Conservation (phyloP, 208 protist genomes). For the Acanthamoeba comandoni region DNA sequence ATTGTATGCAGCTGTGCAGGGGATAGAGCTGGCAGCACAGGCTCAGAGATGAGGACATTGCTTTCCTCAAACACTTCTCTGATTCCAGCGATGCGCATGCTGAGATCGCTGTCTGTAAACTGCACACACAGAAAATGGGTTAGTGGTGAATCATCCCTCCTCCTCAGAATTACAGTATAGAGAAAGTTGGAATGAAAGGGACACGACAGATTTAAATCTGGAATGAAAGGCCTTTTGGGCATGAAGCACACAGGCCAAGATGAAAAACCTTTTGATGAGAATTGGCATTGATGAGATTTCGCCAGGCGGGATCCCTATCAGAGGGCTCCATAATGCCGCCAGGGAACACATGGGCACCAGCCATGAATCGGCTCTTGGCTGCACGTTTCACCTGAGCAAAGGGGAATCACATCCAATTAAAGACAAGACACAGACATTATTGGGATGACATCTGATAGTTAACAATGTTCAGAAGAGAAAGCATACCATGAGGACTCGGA, state of each 20-base stretch:
- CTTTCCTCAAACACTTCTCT: slow-evolving; percentile 65
- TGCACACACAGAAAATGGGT: not conserved
- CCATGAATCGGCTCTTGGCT: slow-evolving; percentile 48
- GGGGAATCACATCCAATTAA: too few species aligned
- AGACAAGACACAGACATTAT: not conserved
- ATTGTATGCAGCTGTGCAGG: not conserved
- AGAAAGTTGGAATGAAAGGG: too few species aligned
- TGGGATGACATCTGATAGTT: not conserved
- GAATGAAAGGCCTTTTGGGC: too few species aligned
- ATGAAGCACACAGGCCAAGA: not conserved
- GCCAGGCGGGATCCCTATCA: slow-evolving; percentile 7
- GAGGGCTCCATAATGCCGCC: slow-evolving; percentile 43
- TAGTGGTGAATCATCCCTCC: too few species aligned
- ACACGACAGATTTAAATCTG: too few species aligned
- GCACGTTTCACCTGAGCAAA: slow-evolving; percentile 49
- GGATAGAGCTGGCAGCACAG: not conserved
- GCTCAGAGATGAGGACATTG: slow-evolving; percentile 18
- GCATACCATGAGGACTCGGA: slow-evolving; percentile 32
- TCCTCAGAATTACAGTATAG: not conserved
- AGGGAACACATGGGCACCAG: slow-evolving; percentile 65
- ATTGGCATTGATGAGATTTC: not conserved
- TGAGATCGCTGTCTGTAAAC: not conserved
- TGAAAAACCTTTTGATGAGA: not conserved
- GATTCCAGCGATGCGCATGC: slow-evolving; percentile 11
- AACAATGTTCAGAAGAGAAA: too few species aligned